A percentile compares a stretch with the other conserved stretches of the same genome.
These are phyloP conservation scores for Lunularia cruciata DNA, from an alignment of 225 moss, liverwort and hornwort genomes.

Conservation along the genomic window DNA sequence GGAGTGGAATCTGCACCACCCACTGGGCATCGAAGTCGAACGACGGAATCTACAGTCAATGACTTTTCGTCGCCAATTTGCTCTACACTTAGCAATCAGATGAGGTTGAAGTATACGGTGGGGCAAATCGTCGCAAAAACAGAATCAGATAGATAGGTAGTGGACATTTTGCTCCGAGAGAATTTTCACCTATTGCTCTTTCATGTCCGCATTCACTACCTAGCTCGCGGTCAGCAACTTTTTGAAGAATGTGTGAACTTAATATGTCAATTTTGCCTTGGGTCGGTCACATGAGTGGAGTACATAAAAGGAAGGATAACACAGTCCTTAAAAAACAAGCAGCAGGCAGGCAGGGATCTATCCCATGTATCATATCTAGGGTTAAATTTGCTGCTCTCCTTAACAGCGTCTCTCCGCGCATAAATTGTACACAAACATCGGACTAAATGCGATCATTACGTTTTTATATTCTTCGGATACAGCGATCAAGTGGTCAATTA, in stretches of 20 bases:
- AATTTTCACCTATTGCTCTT: neutral
- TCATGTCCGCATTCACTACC: neutral
- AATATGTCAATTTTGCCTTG: neutral
- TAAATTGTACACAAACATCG: too few species aligned
- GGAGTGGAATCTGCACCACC: neutral
- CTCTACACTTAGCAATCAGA: too few species aligned
- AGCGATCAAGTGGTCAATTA: too few species aligned
- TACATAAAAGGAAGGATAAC: neutral
- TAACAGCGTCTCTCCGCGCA: neutral
- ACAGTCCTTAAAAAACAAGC: neutral
- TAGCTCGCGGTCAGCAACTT: neutral
- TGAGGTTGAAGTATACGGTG: too few species aligned
- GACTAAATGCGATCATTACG: too few species aligned
- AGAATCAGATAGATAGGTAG: neutral
- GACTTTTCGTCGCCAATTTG: too few species aligned
- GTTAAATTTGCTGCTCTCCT: neutral
- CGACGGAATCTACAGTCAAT: conserved; percentile 8
- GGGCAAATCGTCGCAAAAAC: too few species aligned
- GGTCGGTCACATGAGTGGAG: neutral
- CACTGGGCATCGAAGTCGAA: neutral
- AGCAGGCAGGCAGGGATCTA: neutral
- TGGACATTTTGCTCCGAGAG: conserved; percentile 14
- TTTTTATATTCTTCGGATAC: too few species aligned
- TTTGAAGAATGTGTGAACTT: neutral
- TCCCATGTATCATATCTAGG: conserved; percentile 3